These are phyloP conservation scores for Pistacia vera DNA, from an alignment of 345 rosid genomes.

Conservation along the genomic window DNA sequence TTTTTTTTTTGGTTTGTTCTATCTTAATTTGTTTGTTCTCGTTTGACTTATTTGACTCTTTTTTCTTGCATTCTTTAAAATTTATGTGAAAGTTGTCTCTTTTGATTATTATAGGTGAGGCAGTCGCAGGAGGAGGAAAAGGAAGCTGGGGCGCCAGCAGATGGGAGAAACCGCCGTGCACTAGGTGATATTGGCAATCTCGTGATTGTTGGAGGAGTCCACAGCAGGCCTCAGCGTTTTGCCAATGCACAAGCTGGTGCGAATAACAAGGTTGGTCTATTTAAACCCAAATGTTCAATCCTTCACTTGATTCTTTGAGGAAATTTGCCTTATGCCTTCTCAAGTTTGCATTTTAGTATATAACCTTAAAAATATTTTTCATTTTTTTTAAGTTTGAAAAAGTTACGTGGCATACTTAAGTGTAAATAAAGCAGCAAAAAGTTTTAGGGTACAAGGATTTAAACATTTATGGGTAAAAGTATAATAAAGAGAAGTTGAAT, in stretches of 20 bases:
- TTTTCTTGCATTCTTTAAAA: not conserved
- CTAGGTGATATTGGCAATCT: slow-evolving; percentile 92
- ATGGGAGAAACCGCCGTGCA: slow-evolving; percentile 68
- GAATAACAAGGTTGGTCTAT: slow-evolving; percentile 53
- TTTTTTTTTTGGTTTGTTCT: not conserved
- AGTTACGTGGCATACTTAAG: too few relatives aligned
- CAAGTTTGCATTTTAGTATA: too few relatives aligned
- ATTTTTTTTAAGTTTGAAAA: too few relatives aligned
- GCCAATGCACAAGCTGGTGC: slow-evolving; percentile 86
- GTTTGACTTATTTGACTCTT: not conserved
- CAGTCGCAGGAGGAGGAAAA: too few relatives aligned
- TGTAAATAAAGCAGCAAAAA: too few relatives aligned
- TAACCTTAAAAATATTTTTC: too few relatives aligned
- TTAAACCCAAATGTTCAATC: not conserved
- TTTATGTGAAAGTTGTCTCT: too few relatives aligned
- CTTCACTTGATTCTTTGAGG: not conserved
- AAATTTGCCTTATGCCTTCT: too few relatives aligned
- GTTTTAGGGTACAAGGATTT: too few relatives aligned
- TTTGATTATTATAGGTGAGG: slow-evolving; percentile 36
- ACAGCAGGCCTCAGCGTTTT: slow-evolving; percentile 49
- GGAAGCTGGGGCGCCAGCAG: slow-evolving; percentile 49
- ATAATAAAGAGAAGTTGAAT: too few relatives aligned
- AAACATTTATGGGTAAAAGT: too few relatives aligned
- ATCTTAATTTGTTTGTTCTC: not conserved
- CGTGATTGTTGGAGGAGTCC: slow-evolving; percentile 46